phyloP scores from a whole-genome alignment of 2,329 filamentous ascomycete species.

The Phoma sp. region DNA sequence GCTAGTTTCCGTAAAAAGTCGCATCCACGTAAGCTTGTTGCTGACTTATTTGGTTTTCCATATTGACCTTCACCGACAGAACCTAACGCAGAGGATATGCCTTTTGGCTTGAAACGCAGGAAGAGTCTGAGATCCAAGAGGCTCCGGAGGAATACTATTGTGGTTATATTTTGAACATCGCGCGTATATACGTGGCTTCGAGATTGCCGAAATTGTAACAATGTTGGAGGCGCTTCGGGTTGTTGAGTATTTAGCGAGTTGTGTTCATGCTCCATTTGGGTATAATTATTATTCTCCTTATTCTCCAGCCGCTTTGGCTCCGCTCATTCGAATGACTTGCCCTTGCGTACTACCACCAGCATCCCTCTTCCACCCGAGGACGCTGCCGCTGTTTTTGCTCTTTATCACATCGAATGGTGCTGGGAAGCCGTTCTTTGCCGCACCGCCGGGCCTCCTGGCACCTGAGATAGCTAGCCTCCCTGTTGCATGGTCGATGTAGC shows the following conservation, averaged over 20 bases:
- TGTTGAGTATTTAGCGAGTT: neutral
- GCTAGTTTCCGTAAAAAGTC: neutral
- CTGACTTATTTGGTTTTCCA: neutral
- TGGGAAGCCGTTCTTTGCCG: conserved; percentile 78
- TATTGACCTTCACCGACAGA: neutral
- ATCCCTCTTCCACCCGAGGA: conserved; percentile 76
- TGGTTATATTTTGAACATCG: neutral
- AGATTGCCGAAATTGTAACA: too few relatives aligned
- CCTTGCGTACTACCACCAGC: conserved; percentile 46
- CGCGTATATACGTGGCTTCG: too few relatives aligned
- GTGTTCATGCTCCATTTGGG: neutral
- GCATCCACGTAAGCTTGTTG: neutral
- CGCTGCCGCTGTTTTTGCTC: conserved; percentile 66
- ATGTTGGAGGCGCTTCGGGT: neutral
- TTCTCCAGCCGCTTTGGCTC: conserved; percentile 57
- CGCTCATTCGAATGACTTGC: conserved; percentile 65
- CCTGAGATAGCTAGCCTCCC: conserved; percentile 84
- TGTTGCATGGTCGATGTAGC: conserved; percentile 81
- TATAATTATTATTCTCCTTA: conserved; percentile 22
- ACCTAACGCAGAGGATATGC: too few relatives aligned
- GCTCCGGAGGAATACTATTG: neutral
- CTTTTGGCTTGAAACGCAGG: neutral
- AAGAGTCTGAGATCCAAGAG: neutral
- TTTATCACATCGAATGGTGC: conserved; percentile 73
- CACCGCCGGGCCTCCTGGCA: conserved; percentile 62